These are phyloP conservation scores for Paramyrothecium sp. DNA, from an alignment of 2,329 filamentous ascomycete genomes.

Conservation along the genomic window DNA sequence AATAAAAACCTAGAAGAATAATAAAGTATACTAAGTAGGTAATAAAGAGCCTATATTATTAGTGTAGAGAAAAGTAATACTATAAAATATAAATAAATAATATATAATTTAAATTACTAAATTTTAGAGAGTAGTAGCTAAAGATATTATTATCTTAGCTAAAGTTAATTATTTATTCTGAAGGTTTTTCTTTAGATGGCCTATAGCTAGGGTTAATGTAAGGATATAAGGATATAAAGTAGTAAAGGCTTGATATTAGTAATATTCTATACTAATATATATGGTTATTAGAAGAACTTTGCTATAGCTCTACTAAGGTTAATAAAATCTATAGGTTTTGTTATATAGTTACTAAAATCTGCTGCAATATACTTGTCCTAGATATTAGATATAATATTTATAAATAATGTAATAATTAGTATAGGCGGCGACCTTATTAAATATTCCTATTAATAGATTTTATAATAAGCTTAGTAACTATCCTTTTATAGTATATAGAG, in stretches of 20 bases:
- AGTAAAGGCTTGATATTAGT: too few relatives aligned
- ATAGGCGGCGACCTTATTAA: conserved; percentile 52
- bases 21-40: too few relatives aligned
- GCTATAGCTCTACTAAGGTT: conserved; percentile 72
- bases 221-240: background rate
- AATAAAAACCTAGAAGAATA: background rate
- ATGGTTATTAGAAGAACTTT: conserved; percentile 49
- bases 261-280: too few relatives aligned
- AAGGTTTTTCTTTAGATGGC: too few relatives aligned
- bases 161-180: too few relatives aligned
- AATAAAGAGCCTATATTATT: too few relatives aligned
- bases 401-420: conserved; percentile 81
- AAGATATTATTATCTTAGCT: too few relatives aligned
- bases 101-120: too few relatives aligned
- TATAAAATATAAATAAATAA: too few relatives aligned
- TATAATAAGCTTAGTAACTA: conserved; percentile 80
- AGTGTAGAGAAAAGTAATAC: too few relatives aligned
- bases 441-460: conserved; percentile 76
- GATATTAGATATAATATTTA: conserved; percentile 85
- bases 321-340: conserved; percentile 85
- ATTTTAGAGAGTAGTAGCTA: too few relatives aligned
- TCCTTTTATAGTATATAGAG: conserved; percentile 91
- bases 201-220: background rate
- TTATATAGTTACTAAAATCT: conserved; percentile 83
- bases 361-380: conserved; percentile 78